These are phyloP conservation scores for Coemansia sp. DNA, from an alignment of 192 early-diverging fungal species.

Conservation along the genomic window DNA sequence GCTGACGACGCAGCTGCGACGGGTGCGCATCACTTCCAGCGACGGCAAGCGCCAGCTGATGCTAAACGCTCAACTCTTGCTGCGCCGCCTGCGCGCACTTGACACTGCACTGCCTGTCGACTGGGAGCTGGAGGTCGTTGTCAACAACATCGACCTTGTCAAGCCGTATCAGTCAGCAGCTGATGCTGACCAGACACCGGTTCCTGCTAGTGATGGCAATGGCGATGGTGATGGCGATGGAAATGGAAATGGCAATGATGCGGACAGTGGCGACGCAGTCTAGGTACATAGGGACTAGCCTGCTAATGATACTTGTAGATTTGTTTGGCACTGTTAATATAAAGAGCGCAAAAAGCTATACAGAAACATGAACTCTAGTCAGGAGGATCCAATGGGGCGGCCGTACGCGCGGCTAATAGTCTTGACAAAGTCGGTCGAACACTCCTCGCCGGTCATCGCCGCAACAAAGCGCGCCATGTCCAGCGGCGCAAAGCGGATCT, in stretches of 20 bases:
- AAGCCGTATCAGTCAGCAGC: conserved; percentile 40
- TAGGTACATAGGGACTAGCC: no score
- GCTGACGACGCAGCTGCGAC: conserved; percentile 56
- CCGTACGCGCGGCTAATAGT: conserved; percentile 47
- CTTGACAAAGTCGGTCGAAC: conserved; percentile 40
- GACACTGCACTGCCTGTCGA: conserved; percentile 74
- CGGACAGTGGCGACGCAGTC: no score
- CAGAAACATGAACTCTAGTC: not conserved
- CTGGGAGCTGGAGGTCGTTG: conserved; percentile 70
- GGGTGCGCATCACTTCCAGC: conserved; percentile 29
- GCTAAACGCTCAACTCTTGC: conserved; percentile 74
- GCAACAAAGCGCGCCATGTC: conserved; percentile 54
- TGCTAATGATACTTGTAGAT: no score
- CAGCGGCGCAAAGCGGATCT: conserved; percentile 35
- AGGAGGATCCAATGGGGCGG: conserved; percentile 14
- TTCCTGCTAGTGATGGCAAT: not conserved
- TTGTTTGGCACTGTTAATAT: not conserved
- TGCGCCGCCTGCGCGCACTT: conserved; percentile 63
- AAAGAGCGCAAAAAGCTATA: not conserved
- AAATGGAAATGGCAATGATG: no score
- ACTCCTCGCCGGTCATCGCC: conserved; percentile 36
- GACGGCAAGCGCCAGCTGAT: conserved; percentile 65
- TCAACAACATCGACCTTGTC: conserved; percentile 77
- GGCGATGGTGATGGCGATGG: not conserved
- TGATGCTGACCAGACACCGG: not conserved